Base-by-base conservation (phyloP, 163 green algal species). In the Botryococcus braunii region DNA sequence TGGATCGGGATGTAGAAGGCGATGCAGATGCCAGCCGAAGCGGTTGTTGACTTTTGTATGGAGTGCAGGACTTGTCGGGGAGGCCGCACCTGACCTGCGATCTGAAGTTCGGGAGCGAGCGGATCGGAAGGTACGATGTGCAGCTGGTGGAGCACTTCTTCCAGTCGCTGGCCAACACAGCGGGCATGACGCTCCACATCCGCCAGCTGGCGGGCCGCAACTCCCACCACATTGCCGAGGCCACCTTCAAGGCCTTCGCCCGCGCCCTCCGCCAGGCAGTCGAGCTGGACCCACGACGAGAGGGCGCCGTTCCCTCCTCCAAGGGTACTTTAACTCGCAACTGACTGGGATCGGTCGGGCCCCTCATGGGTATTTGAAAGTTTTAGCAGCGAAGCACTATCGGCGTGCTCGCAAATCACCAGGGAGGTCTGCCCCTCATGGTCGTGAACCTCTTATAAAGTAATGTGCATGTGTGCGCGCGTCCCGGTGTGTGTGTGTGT, bases 231-330 rank as follows among this genome's bases (percentile, higher is more conserved):
- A 98, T 98, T 43, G 89, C 97, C 59, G 94, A 99, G 78, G 89
- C 91, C 0, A 96, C 92, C 0, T 99, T 99, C 83, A 99, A 99
- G 74, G 92, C 92, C 0, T 98, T 99, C 86, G 94, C 94, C 0
- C 82, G 94, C 0, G 94, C 94, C 27, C 77, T 99, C 56, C 76
- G 94, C 11, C 61, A 69, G 27, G 94, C 94, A 1, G 88, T 73
- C 36, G 91, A 96, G 71, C 70, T 79, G 6, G 93, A 99, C 66
- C 84, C 87, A 49, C 85, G 93, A 6, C 78, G 93, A 13, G 71
- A 62, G 0, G 90, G 90, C 8, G 83, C 77, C 38, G 82, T 98
- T 29, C 91, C 93, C 2, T 92, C 79, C 61, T 92, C 81, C 52
- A 97, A 97, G 78, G 92, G 92, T 9, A 92, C 97, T 32, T 79